Percentiles rank a stretch among this genome's conserved stretches.
Evolutionary conservation across 495 filamentous ascomycete species (phyloP).

Genomic region (Diplogelasinospora grovesii): DNA sequence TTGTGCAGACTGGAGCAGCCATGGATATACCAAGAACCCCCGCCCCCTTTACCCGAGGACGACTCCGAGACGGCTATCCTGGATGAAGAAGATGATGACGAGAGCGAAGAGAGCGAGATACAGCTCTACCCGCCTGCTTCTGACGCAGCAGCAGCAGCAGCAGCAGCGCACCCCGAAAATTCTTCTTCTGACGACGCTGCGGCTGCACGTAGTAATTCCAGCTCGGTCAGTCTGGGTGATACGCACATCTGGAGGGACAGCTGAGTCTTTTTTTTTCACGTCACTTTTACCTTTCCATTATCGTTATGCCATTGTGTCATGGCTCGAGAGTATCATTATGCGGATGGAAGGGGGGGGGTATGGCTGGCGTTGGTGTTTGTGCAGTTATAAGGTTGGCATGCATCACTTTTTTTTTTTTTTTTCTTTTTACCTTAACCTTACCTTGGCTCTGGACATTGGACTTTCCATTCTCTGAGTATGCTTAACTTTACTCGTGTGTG

Average conservation of each 20-base stretch:
- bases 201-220: conserved; percentile 20
- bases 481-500: too few species aligned
- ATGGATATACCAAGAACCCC: conserved; percentile 47
- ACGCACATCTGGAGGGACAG: conserved; percentile 43
- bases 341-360: too few species aligned
- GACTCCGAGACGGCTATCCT: conserved; percentile 4
- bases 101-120: conserved; percentile 4
- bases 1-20: conserved; percentile 44
- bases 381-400: too few species aligned
- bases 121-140: conserved; percentile 8
- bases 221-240: conserved; percentile 49
- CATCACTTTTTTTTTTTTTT: conserved; percentile 2
- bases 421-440: background rate
- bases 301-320: too few species aligned
- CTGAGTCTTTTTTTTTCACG: background rate
- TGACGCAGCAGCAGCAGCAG: conserved; percentile 18
- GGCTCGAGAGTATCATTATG: too few species aligned
- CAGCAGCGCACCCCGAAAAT: background rate
- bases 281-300: too few species aligned
- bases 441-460: too few species aligned
- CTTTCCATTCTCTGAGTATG: too few species aligned
- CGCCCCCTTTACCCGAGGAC: conserved; percentile 23
- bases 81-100: conserved; percentile 2
- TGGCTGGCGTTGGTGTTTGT: too few species aligned
- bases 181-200: background rate